Base-by-base conservation (phyloP, 805 yeast species). In the Myxozyma sirexii region DNA sequence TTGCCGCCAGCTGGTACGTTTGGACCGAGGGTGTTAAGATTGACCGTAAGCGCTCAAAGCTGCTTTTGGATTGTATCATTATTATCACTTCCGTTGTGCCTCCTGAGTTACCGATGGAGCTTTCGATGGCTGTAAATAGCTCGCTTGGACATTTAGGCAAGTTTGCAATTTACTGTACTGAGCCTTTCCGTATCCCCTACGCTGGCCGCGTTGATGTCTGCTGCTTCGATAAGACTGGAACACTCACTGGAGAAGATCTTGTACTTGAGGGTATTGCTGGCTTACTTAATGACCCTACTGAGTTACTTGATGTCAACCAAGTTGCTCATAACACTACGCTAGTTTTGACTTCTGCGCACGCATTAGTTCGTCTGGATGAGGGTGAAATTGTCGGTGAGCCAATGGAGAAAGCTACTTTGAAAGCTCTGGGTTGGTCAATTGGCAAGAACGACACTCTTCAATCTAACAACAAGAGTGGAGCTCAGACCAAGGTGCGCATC, bases 321-420 rank as follows among this genome's bases (percentile, higher is more conserved):
- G 90, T 90, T 53, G 93, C 97, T 6, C 78, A 74, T 31, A 80
- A 82, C 46, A 86, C 96, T 8, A 77, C 84, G 42, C 79, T 82
- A 62, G 90, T 89, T 39, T 81, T 94, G 65, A 98, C 97, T 63
- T 86, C 97, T 58, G 97, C 97, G 37, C 99, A 94, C 74, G 98
- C 99, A 29, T 81, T 94, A 66, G 99, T 94, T 27, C 84, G 86
- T 70, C 80, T 94, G 62, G 97, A 94, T 69, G 97, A 92, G 72
- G 99, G 98, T 68, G 98, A 94, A 64, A 84, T 92, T 67, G 99
- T 94, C 62, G 99, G 99, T 76, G 99, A 94, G 72, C 97, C 99
- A 64, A 93, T 94, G 98, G 99, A 94, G 77, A 90, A 91, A 76
- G 97, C 96, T 27, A 94, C 99, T 54, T 79, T 94, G 68, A 86